A percentile compares a stretch with the other conserved stretches of the same genome.
These are phyloP conservation scores for Xerocomellus amylosporus DNA, from an alignment of 768 basidiomycete species.

Conservation along the genomic window DNA sequence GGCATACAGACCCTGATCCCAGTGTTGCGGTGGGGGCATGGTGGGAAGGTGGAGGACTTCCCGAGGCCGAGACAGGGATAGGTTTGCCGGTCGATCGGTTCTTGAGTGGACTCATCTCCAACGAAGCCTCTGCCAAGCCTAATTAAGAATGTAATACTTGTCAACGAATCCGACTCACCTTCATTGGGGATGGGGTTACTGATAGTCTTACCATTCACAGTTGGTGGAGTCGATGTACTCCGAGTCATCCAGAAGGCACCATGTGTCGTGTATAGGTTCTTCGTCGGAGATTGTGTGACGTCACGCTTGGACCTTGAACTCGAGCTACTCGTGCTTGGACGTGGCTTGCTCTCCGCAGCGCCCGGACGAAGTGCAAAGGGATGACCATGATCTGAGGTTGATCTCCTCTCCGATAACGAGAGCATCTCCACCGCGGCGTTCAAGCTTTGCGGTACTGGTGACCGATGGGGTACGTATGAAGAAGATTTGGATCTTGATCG, in stretches of 20 bases:
- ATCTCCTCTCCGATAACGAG: constrained; percentile 30
- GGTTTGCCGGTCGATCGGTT: constrained; percentile 59
- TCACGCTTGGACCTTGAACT: constrained; percentile 28
- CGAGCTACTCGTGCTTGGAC: constrained; percentile 32
- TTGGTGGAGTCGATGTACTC: constrained; percentile 39
- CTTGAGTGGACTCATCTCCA: constrained; percentile 75
- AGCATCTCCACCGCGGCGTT: constrained; percentile 71
- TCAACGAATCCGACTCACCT: constrained; percentile 40
- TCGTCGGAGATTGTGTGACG: constrained; percentile 42
- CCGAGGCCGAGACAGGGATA: constrained; percentile 50
- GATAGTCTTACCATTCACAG: constrained; percentile 61
- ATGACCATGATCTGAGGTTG: constrained; percentile 29
- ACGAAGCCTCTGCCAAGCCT: constrained; percentile 50
- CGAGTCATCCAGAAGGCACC: constrained; percentile 35
- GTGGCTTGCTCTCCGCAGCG: constrained; percentile 26
- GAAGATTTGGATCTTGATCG: constrained; percentile 53
- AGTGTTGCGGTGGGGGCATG: constrained; percentile 43
- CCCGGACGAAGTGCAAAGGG: constrained; percentile 17
- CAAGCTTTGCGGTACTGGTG: constrained; percentile 66
- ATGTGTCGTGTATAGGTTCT: constrained; percentile 40
- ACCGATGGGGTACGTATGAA: constrained; percentile 51
- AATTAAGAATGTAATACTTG: background rate
- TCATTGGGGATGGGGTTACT: constrained; percentile 68
- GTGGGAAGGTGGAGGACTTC: constrained; percentile 20
- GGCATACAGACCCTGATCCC: constrained; percentile 58